Conservation (phyloP, 805 yeast species). For the Candida argentea region DNA sequence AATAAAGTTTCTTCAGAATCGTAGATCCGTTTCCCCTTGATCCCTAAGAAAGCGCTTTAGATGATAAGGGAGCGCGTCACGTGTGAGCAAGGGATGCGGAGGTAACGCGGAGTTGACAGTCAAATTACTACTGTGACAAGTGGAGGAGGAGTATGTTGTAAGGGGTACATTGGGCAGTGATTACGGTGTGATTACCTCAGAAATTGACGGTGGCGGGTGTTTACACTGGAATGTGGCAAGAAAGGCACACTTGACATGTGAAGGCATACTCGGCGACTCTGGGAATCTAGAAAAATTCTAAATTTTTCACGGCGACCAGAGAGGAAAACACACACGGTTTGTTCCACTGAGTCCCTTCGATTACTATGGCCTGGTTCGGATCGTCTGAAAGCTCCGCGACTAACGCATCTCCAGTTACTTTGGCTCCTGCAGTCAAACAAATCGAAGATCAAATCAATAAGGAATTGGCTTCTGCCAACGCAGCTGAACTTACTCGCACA, state of each 20-base stretch:
- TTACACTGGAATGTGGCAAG: too few relatives aligned
- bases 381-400: conserved; percentile 5
- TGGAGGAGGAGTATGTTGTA: conserved; percentile 1
- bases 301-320: too few relatives aligned
- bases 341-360: too few relatives aligned
- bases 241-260: too few relatives aligned
- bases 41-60: background rate
- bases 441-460: conserved; percentile 63
- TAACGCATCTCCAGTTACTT: conserved; percentile 1
- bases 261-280: too few relatives aligned
- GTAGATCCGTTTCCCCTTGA: background rate
- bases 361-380: conserved; percentile 9
- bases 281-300: too few relatives aligned
- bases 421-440: conserved; percentile 36
- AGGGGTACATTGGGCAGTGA: too few relatives aligned
- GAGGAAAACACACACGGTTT: too few relatives aligned
- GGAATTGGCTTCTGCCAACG: conserved; percentile 87
- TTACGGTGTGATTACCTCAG: too few relatives aligned
- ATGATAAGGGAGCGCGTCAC: background rate
- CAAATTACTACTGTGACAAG: background rate
- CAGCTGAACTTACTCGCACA: conserved; percentile 76
- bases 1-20: background rate
- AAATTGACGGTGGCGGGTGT: too few relatives aligned
- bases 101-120: background rate
- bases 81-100: background rate